phyloP scores from a whole-genome alignment of 2,329 filamentous ascomycete species.

The Cladobotryum protrusum region DNA sequence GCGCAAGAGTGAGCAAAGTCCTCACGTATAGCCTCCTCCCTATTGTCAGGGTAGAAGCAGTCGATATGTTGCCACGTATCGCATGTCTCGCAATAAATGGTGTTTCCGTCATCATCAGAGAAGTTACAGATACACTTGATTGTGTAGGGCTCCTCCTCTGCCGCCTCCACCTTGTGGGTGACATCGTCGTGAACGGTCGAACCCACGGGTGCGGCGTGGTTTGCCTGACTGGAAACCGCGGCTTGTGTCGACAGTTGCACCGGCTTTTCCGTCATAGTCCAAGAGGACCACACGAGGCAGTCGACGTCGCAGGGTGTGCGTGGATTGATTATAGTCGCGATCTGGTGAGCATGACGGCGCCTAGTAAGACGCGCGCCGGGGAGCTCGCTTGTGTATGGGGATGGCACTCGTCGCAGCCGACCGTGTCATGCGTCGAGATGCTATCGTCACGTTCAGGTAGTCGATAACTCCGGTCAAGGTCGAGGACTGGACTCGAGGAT shows the following conservation, averaged over 20 bases:
- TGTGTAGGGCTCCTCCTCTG: constrained; percentile 76
- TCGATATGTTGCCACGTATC: constrained; percentile 98
- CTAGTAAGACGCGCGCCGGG: constrained; percentile 37
- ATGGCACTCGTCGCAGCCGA: constrained; percentile 11
- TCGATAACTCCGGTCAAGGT: neutral
- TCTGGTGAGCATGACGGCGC: constrained; percentile 56
- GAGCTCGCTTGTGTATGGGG: neutral
- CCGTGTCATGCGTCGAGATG: constrained; percentile 12
- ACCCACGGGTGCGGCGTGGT: constrained; percentile 29
- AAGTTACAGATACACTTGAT: constrained; percentile 98
- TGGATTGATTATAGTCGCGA: constrained; percentile 42
- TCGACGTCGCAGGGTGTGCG: constrained; percentile 31
- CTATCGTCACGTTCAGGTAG: constrained; percentile 3
- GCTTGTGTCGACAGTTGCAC: constrained; percentile 48
- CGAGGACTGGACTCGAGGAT: neutral
- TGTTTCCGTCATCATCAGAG: constrained; percentile 92
- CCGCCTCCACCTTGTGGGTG: constrained; percentile 43
- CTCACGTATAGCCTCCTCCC: constrained; percentile 63
- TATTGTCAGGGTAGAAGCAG: constrained; percentile 80
- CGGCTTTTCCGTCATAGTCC: constrained; percentile 59
- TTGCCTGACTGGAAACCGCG: constrained; percentile 49
- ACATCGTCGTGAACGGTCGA: constrained; percentile 35
- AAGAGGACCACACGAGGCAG: constrained; percentile 38
- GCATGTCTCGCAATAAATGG: constrained; percentile 92
- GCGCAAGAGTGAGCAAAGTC: constrained; percentile 78